phyloP scores from a whole-genome alignment of 495 filamentous ascomycete species.

The Sphaerosporella brunnea region DNA sequence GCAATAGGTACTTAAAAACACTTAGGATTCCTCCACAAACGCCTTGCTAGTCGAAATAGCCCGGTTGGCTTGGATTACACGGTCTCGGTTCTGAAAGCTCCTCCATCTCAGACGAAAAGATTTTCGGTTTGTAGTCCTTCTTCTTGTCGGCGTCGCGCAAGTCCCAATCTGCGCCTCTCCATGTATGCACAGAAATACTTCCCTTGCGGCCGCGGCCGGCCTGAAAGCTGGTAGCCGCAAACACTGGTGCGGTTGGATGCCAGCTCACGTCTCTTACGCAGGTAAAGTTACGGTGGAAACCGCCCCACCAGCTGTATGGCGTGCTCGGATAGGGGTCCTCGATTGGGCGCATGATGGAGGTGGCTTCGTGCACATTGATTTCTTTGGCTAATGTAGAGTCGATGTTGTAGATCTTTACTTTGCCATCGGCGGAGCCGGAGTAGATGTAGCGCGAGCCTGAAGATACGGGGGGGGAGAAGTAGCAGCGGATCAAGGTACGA shows the following conservation, averaged over 20 bases:
- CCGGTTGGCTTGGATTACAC: too few relatives aligned
- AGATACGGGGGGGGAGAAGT: slow-evolving; percentile 80
- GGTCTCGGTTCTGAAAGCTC: too few relatives aligned
- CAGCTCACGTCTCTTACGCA: slow-evolving; percentile 86
- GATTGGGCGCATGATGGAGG: slow-evolving; percentile 24
- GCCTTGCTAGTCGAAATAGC: too few relatives aligned
- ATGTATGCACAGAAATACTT: slow-evolving; percentile 7
- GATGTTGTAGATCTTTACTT: slow-evolving; percentile 80
- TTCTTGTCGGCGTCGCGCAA: background rate
- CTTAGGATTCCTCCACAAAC: too few relatives aligned
- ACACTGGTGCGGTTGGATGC: slow-evolving; percentile 77
- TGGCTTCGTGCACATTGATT: slow-evolving; percentile 58
- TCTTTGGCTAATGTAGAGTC: slow-evolving; percentile 72
- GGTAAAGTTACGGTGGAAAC: slow-evolving; percentile 45
- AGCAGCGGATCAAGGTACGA: slow-evolving; percentile 80
- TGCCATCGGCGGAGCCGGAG: slow-evolving; percentile 71
- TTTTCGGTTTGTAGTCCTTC: background rate
- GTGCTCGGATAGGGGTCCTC: slow-evolving; percentile 1
- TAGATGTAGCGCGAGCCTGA: slow-evolving; percentile 89
- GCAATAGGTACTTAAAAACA: too few relatives aligned
- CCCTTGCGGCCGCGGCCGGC: background rate
- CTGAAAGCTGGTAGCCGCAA: slow-evolving; percentile 47
- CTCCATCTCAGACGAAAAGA: slow-evolving; percentile 1
- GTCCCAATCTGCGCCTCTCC: slow-evolving; percentile 15
- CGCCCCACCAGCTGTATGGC: slow-evolving; percentile 23